These are phyloP conservation scores for Aspergillus homomorphus DNA, from an alignment of 495 filamentous ascomycete species.

Conservation along the genomic window DNA sequence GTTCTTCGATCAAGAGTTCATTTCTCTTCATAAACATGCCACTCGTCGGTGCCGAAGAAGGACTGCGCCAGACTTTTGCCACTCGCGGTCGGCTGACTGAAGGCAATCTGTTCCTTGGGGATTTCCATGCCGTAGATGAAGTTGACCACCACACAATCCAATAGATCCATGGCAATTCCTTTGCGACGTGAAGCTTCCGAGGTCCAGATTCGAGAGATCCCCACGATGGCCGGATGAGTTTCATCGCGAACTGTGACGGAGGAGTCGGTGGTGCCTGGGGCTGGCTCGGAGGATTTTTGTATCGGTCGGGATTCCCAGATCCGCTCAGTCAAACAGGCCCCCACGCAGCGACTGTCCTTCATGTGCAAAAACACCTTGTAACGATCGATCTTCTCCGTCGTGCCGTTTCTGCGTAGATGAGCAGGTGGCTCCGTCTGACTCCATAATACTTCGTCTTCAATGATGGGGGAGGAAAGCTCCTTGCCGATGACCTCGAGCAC, in stretches of 20 bases:
- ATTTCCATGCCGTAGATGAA: constrained; percentile 67
- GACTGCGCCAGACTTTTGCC: constrained; percentile 58
- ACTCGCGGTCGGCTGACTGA: constrained; percentile 74
- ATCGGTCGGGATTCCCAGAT: constrained; percentile 58
- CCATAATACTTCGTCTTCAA: constrained; percentile 60
- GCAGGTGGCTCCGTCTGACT: constrained; percentile 43
- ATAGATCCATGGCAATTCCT: constrained; percentile 59
- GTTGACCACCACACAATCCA: constrained; percentile 60
- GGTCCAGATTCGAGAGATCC: constrained; percentile 72
- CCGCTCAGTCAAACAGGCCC: constrained; percentile 62
- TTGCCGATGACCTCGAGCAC: constrained; percentile 65
- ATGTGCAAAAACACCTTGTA: constrained; percentile 66
- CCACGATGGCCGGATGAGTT: constrained; percentile 54
- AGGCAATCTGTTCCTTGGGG: constrained; percentile 61
- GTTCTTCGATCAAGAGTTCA: constrained; percentile 8
- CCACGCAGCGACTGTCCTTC: constrained; percentile 60
- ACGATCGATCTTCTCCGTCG: constrained; percentile 48
- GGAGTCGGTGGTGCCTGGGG: constrained; percentile 29
- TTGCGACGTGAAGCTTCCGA: constrained; percentile 56
- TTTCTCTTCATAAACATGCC: constrained; percentile 52
- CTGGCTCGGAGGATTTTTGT: constrained; percentile 29
- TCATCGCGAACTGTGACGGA: constrained; percentile 44
- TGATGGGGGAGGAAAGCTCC: constrained; percentile 62
- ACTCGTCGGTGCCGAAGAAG: constrained; percentile 57
- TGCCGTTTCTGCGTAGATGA: constrained; percentile 28